Evolutionary conservation across 768 basidiomycete genomes (phyloP), one percentile per base, ranked within the genome.

Genomic region (Boletus insuetus): DNA sequence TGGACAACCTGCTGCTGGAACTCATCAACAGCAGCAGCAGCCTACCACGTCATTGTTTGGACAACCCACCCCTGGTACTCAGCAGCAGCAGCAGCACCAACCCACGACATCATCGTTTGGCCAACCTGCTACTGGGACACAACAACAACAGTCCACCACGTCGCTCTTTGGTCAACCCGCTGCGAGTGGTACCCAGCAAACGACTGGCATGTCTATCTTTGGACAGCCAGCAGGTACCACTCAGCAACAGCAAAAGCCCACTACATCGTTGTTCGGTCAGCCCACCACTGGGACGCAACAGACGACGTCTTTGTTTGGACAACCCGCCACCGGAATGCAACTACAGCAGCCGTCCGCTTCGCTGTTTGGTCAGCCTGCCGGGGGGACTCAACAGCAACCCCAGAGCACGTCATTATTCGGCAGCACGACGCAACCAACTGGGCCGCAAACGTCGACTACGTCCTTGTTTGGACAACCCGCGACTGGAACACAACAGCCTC

Each of bases 361-460:
- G 7, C 45, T 78, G 19, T 78, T 81, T 53, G 75, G 78, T 9
- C 73, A 75, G 41, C 61, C 70, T 32, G 58, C 58, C 46, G 61
- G 56, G n/a, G 58, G 39, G 1, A 46, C 51, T 24, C 55, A 58
- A 29, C 66, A 66, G 31, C 70, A 64, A 29, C 55, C 65, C 12
- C 69, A 66, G 34, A 49, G 40, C 19, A 58, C 74, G 9, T 49
- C 68, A 4, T 22, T 73, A 7, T 77, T 77, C 11, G 65, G 67
- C n/a, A 49, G 50, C 24, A 51, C 56, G 16, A 24, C 56, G 1
- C 65, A 65, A 31, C 35, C 56, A 4, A 35, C 43, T 26, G 54
- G 56, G n/a, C 38, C 41, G 10, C 65, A 64, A 49, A 10, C 56
- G 7, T 50, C 56, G n/a, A 49, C 51, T 16, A 53, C 61, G 4